Evolutionary conservation across 208 protist species (phyloP), one percentile per base, ranked within the genome.

Genomic region (Spongospora subterranea): DNA sequence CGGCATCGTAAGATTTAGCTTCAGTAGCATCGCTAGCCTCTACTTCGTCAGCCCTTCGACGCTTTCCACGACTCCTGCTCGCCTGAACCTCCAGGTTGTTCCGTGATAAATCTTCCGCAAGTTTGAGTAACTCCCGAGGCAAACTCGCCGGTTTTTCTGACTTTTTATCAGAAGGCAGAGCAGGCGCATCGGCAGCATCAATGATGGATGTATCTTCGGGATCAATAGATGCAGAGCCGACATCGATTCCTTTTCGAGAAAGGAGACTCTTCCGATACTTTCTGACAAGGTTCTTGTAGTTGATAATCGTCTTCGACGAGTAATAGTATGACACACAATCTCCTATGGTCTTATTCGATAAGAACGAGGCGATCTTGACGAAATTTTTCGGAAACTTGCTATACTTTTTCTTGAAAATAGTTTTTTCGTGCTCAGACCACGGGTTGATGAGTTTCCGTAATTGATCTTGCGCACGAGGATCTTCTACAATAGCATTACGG

Each of bases 21-120:
- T 65, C 29, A 29, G 29, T 29, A 17, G 54, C 54, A 32, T 29
- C 54, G 29, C 20, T 32, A 32, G 54, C 54, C 17, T 17, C 54
- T 17, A 29, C 54, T 65, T 65, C 71, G 40, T 82, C 71, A 43
- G 6, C n/a, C 71, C 35, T 6, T 39, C 71, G 71, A 20, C n/a
- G 6, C 40, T 43, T 35, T 6, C 40, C 35, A 35, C 71, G 71
- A 43, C 71, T 82, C 35, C 71, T 35, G 71, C 71, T 35, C 11
- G 71, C 6, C 35, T 82, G 71, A 35, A 82, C 71, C n/a, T 82
- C 71, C 17, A 82, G n/a, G n/a, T 82, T 82, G n/a, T 82, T 82
- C 71, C 71, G 6, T 6, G 71, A 82, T 6, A 82, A 17, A 43
- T 82, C 71, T n/a, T 82, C 71, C 6, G 71, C 71, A 13, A 82